A percentile compares a stretch with the other conserved stretches of the same genome.
These are phyloP conservation scores for Penicillium fimorum DNA, from an alignment of 495 filamentous ascomycete species.

Conservation along the genomic window DNA sequence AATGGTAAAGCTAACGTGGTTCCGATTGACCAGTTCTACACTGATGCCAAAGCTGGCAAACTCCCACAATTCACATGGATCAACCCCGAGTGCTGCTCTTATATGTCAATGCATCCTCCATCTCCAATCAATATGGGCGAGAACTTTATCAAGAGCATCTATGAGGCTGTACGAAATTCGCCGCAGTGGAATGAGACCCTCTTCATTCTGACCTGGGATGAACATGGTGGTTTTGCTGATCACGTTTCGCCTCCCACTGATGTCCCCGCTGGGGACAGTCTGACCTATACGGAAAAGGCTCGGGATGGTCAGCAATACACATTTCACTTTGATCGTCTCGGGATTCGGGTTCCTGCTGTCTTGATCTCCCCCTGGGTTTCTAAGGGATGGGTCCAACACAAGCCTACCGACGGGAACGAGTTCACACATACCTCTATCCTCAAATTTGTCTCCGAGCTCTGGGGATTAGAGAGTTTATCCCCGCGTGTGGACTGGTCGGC, in stretches of 20 bases:
- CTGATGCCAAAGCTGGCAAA: conserved; percentile 38
- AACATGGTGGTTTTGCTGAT: conserved; percentile 52
- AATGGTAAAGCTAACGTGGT: conserved; percentile 33
- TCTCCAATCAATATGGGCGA: conserved; percentile 49
- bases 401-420: conserved; percentile 30
- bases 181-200: conserved; percentile 52
- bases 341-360: conserved; percentile 49
- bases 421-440: conserved; percentile 49
- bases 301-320: conserved; percentile 42
- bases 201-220: conserved; percentile 51
- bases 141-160: conserved; percentile 50
- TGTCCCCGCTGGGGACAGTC: conserved; percentile 42
- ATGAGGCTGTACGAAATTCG: conserved; percentile 46
- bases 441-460: conserved; percentile 42
- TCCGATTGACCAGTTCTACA: conserved; percentile 37
- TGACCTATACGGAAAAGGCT: conserved; percentile 44
- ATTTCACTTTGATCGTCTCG: conserved; percentile 51
- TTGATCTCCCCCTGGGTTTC: conserved; percentile 51
- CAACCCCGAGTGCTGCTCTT: conserved; percentile 53
- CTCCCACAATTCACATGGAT: conserved; percentile 51
- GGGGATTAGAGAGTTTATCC: conserved; percentile 42
- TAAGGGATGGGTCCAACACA: conserved; percentile 44
- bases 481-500: conserved; percentile 46
- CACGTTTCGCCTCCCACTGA: conserved; percentile 46
- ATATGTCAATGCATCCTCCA: conserved; percentile 50